Base-by-base conservation (phyloP, 352 stramenopile genomes). In the Blastocystis sp. region DNA sequence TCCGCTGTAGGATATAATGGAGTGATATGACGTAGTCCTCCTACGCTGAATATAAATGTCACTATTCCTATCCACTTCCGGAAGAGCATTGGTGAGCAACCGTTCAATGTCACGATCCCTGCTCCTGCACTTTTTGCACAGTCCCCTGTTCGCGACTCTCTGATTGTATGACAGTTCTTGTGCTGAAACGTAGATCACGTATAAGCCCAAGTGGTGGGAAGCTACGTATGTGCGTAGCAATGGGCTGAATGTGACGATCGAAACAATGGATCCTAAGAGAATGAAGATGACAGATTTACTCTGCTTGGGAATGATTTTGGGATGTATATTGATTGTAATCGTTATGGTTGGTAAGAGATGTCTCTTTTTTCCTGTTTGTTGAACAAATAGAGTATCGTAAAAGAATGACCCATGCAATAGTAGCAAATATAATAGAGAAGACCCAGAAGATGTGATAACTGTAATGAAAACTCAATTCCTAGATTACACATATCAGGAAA, bases 401-500 rank as follows among this genome's bases (percentile, higher is more conserved):
- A 50, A 84, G 53, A 8, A 56, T 47, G 5, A 68, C 53, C 7
- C 53, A 39, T 2, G 68, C 47, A 45, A 68, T 69, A 26, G 68
- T 9, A 23, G 55, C 43, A n/a, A 68, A 84, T 7, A 84, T 23
- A 13, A 84, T 26, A 4, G 73, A 64, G 29, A 84, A 3, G 0
- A 84, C 53, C 73, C 73, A 84, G 26, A 84, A 84, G 9, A 84
- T 68, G n/a, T 39, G 29, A 64, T 84, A 84, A 9, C 20, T 45
- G 26, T 84, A 84, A 3, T 84, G 13, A 34, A 68, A 84, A 43
- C 26, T 5, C 47, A 84, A 43, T 43, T 84, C 73, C 73, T 84
- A 84, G 20, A 3, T 4, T 20, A 54, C 4, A 84, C 26, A 7
- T 11, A 4, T 9, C 47, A 9, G 0, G 3, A 41, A 15, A 37